Evolutionary conservation across 495 filamentous ascomycete species (phyloP), one percentile per base, ranked within the genome.

Genomic region (Cryomyces antarcticus): DNA sequence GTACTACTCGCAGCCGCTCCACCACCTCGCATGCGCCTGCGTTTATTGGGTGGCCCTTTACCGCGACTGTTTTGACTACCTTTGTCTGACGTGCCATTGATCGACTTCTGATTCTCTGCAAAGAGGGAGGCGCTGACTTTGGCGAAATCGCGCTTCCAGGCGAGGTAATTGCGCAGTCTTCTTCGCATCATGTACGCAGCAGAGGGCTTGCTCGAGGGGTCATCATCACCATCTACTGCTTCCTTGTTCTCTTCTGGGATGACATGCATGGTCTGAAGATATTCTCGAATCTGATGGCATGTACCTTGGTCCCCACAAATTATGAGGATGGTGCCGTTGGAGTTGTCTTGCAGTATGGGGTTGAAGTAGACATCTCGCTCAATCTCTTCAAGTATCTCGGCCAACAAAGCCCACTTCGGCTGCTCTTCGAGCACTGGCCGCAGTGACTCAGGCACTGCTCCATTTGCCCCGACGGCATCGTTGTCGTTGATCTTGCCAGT

Each of bases 291-390:
- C 51, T 97, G 89, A 7, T 78, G 74, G 53, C 85, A 93, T 11
- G 84, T 93, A 39, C 75, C 76, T 51, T 81, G 74, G 52, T 93
- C 92, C 9, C 76, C 77, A 53, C 92, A 96, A 89, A 97, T 96
- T 48, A 97, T 82, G 31, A 97, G 58, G 36, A 92, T 82, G 2
- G 83, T 84, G 36, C 80, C 80, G 54, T 86, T 93, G 4, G 87
- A 93, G 52, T 85, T 84, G 62, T 88, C 82, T n/a, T 68, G 64
- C 11, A 63, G 57, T 4, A 61, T 56, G 9, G 84, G 83, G 47
- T 93, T 84, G 41, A 93, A 75, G 53, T 92, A 93, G 33, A 79
- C 68, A 49, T 95, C 92, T 42, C 78, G 73, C 49, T 96, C 92
- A 50, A 96, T 95, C 59, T 97, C 89, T 39, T 84, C 79, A 3